Percentiles rank a stretch among this genome's conserved stretches.
phyloP scores from a whole-genome alignment of 2,329 filamentous ascomycete genomes.

The Verticillium nubilum region DNA sequence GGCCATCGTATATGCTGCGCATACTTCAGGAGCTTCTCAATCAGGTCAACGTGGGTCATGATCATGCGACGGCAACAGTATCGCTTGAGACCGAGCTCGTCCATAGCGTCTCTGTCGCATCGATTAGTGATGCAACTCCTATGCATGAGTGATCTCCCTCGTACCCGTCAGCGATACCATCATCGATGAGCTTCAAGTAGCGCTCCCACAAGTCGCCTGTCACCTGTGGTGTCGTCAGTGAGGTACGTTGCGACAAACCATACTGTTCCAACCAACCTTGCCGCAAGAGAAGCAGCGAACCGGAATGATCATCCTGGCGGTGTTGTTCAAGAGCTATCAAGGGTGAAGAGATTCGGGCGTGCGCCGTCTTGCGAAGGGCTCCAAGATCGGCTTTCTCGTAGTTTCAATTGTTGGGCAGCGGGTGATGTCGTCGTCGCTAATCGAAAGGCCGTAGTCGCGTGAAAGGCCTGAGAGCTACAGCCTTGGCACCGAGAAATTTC shows the following conservation, averaged over 20 bases:
- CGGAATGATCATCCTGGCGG: conserved; percentile 85
- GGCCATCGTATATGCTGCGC: conserved; percentile 15
- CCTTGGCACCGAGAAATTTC: conserved; percentile 7
- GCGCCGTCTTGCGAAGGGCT: neutral
- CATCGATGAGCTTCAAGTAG: conserved; percentile 83
- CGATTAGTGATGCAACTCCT: neutral
- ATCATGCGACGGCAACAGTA: conserved; percentile 99
- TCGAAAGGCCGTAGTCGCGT: neutral
- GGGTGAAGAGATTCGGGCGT: neutral
- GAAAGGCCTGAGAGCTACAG: neutral
- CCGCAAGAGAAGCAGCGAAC: conserved; percentile 98
- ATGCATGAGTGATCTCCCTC: conserved; percentile 19
- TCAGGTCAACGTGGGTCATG: conserved; percentile 98
- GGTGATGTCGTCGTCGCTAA: neutral
- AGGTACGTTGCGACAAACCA: conserved; percentile 8
- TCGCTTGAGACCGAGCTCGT: conserved; percentile 84
- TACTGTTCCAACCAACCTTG: conserved; percentile 62
- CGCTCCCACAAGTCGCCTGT: conserved; percentile 96
- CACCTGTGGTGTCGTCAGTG: conserved; percentile 58
- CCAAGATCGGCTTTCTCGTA: neutral
- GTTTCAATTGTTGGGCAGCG: neutral
- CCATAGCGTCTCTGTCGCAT: conserved; percentile 80
- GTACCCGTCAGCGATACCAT: conserved; percentile 69
- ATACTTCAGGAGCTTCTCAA: conserved; percentile 95
- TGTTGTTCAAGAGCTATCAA: neutral